Evolutionary conservation across 1,284 basidiomycete species (phyloP).

Genomic region (Sanghuangporus baumii): DNA sequence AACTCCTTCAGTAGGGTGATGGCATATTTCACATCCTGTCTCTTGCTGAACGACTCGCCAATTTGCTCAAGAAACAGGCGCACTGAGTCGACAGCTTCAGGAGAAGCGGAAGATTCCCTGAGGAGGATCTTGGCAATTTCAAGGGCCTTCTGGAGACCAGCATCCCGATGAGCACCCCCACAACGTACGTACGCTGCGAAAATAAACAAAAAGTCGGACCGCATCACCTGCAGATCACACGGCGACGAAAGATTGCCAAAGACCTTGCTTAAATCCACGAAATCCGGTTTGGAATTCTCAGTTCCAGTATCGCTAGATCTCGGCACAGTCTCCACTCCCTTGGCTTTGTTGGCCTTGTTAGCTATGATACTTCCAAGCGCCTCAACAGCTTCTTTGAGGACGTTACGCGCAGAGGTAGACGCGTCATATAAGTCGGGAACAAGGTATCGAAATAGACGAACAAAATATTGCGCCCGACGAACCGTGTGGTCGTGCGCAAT

Average conservation of each 20-base stretch:
- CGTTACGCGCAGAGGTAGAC: slow-evolving; percentile 41
- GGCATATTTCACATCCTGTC: slow-evolving; percentile 45
- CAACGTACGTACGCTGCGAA: slow-evolving; percentile 49
- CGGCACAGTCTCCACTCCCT: slow-evolving; percentile 33
- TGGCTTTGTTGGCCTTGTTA: slow-evolving; percentile 41
- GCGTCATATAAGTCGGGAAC: slow-evolving; percentile 54
- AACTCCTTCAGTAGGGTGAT: slow-evolving; percentile 51
- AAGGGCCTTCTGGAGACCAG: slow-evolving; percentile 45
- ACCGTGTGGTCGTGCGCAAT: slow-evolving; percentile 72
- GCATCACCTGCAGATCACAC: slow-evolving; percentile 53
- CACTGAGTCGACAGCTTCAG: slow-evolving; percentile 34
- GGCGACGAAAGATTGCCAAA: slow-evolving; percentile 30
- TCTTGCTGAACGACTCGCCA: slow-evolving; percentile 40
- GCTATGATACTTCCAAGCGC: slow-evolving; percentile 58
- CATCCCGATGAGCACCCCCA: slow-evolving; percentile 49
- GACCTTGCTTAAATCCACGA: slow-evolving; percentile 26
- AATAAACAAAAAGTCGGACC: slow-evolving; percentile 59
- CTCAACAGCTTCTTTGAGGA: slow-evolving; percentile 63
- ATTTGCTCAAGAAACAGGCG: slow-evolving; percentile 49
- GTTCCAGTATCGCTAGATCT: slow-evolving; percentile 23
- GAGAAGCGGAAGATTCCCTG: slow-evolving; percentile 38
- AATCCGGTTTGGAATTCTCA: slow-evolving; percentile 33
- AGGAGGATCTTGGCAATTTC: slow-evolving; percentile 57
- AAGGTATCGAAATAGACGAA: slow-evolving; percentile 55
- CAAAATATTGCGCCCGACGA: slow-evolving; percentile 61